phyloP scores from a whole-genome alignment of 441 rosid genomes.

The Gossypium aridum region DNA sequence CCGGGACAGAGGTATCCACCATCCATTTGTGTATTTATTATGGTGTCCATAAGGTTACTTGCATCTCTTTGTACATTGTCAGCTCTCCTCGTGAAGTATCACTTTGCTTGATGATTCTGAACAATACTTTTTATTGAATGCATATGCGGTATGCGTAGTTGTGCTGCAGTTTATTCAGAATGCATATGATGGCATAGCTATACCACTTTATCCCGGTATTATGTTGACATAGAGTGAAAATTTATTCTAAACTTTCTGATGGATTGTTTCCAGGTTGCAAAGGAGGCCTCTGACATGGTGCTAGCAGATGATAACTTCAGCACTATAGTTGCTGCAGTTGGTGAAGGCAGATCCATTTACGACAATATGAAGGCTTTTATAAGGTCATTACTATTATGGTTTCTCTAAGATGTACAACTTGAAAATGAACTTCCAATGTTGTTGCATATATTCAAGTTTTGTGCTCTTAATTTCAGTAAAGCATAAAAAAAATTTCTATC shows the following conservation, averaged over 20 bases:
- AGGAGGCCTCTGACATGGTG: conserved; percentile 99
- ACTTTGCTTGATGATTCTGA: not conserved
- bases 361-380: conserved; percentile 95
- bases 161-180: not conserved
- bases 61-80: not conserved
- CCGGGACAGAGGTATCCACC: conserved; percentile 78
- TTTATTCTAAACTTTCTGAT: not conserved
- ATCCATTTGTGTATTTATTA: not conserved
- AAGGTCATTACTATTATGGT: not conserved
- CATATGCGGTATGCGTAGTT: not conserved
- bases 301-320: conserved; percentile 92
- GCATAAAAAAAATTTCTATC: not conserved
- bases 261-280: conserved; percentile 62
- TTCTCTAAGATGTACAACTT: not conserved
- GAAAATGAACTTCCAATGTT: not conserved
- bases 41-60: not conserved
- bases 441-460: not conserved
- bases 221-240: not conserved
- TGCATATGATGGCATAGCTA: not conserved
- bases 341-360: conserved; percentile 93
- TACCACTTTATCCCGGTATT: not conserved
- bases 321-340: conserved; percentile 92
- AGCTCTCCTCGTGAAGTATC: not conserved
- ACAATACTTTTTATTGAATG: not conserved
- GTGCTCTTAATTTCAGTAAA: not conserved